phyloP scores from a whole-genome alignment of 2,329 filamentous ascomycete genomes.

The Endoconidiophora laricicola region DNA sequence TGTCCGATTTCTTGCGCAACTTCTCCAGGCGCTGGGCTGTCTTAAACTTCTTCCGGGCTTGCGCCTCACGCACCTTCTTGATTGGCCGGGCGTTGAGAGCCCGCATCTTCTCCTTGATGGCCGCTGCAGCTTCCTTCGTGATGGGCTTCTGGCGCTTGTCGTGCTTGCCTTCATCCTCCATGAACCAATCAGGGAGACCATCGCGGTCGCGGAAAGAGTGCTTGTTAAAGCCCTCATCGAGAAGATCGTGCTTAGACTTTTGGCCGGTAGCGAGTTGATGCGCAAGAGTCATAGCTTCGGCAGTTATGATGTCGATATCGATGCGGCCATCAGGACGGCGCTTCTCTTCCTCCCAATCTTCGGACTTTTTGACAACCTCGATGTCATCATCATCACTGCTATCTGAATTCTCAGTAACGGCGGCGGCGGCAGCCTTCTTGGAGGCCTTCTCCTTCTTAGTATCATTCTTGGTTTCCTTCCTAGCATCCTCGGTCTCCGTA shows the following conservation, averaged over 20 bases:
- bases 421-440: slow-evolving; percentile 3
- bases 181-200: slow-evolving; percentile 91
- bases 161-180: slow-evolving; percentile 78
- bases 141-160: slow-evolving; percentile 79
- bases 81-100: slow-evolving; percentile 91
- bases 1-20: slow-evolving; percentile 88
- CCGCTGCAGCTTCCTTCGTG: slow-evolving; percentile 70
- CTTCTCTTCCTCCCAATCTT: slow-evolving; percentile 51
- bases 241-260: slow-evolving; percentile 59
- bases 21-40: slow-evolving; percentile 82
- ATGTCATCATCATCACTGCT: slow-evolving; percentile 30
- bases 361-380: slow-evolving; percentile 41
- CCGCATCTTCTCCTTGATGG: slow-evolving; percentile 87
- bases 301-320: slow-evolving; percentile 98
- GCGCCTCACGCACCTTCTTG: slow-evolving; percentile 96
- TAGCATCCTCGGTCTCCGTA: slow-evolving; percentile 8
- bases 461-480: slow-evolving; percentile 4
- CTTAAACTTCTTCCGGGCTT: slow-evolving; percentile 94
- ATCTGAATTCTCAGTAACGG: slow-evolving; percentile 13
- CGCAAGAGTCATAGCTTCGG: slow-evolving; percentile 94
- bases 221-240: slow-evolving; percentile 90
- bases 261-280: slow-evolving; percentile 80
- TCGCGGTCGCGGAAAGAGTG: slow-evolving; percentile 80
- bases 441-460: slow-evolving; percentile 2
- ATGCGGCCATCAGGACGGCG: slow-evolving; percentile 45